Conservation (phyloP, 306 rosid genomes). For the Cicer cuneatum region DNA sequence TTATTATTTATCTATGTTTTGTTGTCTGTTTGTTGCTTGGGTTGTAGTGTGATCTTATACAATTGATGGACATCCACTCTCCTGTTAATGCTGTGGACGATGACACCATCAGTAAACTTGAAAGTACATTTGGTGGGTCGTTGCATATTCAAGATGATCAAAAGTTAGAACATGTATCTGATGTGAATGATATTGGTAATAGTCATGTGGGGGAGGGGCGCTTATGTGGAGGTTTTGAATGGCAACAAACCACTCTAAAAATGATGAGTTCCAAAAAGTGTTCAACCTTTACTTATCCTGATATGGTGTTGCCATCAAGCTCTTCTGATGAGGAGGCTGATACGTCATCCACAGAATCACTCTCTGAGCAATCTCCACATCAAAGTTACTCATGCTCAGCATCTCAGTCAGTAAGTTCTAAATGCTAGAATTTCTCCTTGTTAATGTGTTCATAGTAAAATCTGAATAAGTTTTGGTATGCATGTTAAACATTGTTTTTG, state of each 20-base stretch:
- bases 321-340: slow-evolving; percentile 51
- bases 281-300: slow-evolving; percentile 56
- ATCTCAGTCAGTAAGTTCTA: slow-evolving; percentile 61
- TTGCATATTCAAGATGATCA: slow-evolving; percentile 52
- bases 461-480: not conserved
- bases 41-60: slow-evolving; percentile 44
- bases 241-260: slow-evolving; percentile 32
- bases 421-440: slow-evolving; percentile 8
- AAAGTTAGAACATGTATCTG: slow-evolving; percentile 40
- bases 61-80: slow-evolving; percentile 64
- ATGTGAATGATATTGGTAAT: slow-evolving; percentile 23
- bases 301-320: slow-evolving; percentile 36
- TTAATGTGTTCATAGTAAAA: not conserved
- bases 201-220: slow-evolving; percentile 37
- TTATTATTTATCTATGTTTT: slow-evolving; percentile 13
- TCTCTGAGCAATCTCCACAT: slow-evolving; percentile 44
- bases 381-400: slow-evolving; percentile 50
- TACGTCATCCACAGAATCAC: slow-evolving; percentile 38
- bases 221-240: slow-evolving; percentile 9
- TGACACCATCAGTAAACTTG: slow-evolving; percentile 53
- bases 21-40: slow-evolving; percentile 28
- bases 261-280: slow-evolving; percentile 45
- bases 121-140: slow-evolving; percentile 48
- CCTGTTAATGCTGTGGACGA: slow-evolving; percentile 24
- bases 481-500: not conserved